A percentile compares a stretch with the other conserved stretches of the same genome.
These are phyloP conservation scores for Sporothrix globosa DNA, from an alignment of 2,329 filamentous ascomycete genomes.

Conservation along the genomic window DNA sequence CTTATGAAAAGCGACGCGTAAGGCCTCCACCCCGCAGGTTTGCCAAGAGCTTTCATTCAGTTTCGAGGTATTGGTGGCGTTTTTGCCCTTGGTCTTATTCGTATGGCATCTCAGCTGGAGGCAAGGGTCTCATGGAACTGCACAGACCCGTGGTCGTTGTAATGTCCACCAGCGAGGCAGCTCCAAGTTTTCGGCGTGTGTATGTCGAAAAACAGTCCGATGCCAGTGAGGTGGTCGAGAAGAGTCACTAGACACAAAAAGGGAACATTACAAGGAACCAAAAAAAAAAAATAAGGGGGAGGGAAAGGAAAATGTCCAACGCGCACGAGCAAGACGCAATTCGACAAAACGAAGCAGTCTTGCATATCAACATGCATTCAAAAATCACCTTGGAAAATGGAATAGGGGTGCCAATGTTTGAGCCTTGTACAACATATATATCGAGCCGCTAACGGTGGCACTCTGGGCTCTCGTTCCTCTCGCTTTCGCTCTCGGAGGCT, in stretches of 20 bases:
- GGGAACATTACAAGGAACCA: background rate
- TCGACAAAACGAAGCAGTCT: too few species aligned
- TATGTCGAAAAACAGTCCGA: background rate
- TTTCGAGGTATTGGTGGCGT: slow-evolving; percentile 5
- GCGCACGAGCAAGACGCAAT: too few species aligned
- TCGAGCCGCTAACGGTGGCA: too few species aligned
- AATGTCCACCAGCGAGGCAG: background rate
- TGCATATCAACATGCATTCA: too few species aligned
- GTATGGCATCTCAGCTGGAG: background rate
- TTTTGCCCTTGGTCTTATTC: background rate
- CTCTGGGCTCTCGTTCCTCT: too few species aligned
- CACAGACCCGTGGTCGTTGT: background rate
- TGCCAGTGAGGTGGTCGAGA: background rate
- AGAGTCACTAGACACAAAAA: background rate
- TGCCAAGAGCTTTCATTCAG: slow-evolving; percentile 19
- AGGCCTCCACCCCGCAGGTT: slow-evolving; percentile 1
- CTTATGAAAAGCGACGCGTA: slow-evolving; percentile 6
- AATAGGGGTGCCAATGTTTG: too few species aligned
- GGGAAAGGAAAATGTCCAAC: background rate
- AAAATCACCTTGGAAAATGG: too few species aligned
- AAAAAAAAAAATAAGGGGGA: background rate
- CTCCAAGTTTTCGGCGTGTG: background rate
- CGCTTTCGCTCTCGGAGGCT: too few species aligned
- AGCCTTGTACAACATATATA: too few species aligned
- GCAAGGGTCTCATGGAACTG: background rate